Evolutionary conservation across 768 basidiomycete genomes (phyloP).

Genomic region (Filobasidium floriforme): DNA sequence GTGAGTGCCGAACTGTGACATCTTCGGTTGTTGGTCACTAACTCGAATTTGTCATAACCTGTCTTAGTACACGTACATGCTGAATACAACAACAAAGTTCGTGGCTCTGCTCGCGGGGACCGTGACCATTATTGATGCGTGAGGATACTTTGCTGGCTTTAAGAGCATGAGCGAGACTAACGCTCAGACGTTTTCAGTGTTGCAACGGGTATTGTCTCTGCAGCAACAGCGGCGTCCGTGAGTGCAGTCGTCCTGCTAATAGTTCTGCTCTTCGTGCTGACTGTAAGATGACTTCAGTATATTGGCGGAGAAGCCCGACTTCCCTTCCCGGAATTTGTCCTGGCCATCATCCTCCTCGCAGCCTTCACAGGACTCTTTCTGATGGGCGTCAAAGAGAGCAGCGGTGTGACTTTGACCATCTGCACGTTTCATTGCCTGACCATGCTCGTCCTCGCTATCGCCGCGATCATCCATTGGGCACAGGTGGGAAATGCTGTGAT

Average conservation of each 20-base stretch:
- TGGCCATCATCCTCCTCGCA: constrained; percentile 53
- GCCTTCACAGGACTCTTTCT: constrained; percentile 56
- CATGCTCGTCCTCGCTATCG: constrained; percentile 55
- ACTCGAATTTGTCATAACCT: constrained; percentile 28
- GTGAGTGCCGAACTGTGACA: constrained; percentile 51
- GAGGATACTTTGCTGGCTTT: not conserved
- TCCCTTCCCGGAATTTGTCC: constrained; percentile 55
- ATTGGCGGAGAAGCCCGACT: constrained; percentile 58
- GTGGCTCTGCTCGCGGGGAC: constrained; percentile 61
- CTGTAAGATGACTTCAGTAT: too few species aligned
- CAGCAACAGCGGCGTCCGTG: constrained; percentile 58
- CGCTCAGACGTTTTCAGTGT: constrained; percentile 31
- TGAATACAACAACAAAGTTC: constrained; percentile 58
- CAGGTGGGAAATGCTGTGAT: constrained; percentile 52
- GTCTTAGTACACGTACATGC: constrained; percentile 16
- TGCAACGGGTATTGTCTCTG: constrained; percentile 63
- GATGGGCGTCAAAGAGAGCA: constrained; percentile 58
- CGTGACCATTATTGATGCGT: constrained; percentile 62
- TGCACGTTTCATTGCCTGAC: constrained; percentile 56
- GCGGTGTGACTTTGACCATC: constrained; percentile 55
- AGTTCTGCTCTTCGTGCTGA: too few species aligned
- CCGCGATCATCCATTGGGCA: constrained; percentile 53
- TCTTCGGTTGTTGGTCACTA: too few species aligned
- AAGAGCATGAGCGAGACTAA: not conserved
- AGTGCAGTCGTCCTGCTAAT: not conserved